Conservation (phyloP, 2,329 filamentous ascomycete genomes). For the Onygenales sp. region DNA sequence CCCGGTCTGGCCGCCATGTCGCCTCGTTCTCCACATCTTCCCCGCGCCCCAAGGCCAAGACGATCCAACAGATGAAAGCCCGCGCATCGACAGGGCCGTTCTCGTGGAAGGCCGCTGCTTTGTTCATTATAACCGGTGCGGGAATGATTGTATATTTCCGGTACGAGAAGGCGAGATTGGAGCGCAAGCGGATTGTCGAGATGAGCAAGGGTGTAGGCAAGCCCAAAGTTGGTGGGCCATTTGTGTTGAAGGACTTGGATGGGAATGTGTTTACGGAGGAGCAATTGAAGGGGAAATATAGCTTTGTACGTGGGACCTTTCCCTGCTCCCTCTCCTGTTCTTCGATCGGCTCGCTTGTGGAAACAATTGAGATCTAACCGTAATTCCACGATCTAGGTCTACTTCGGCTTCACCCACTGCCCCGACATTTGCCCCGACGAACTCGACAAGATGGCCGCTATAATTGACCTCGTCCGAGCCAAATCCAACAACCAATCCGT, state of each 20-base stretch:
- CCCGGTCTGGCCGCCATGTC: not conserved
- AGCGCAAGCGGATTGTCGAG: conserved; percentile 79
- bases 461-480: conserved; percentile 61
- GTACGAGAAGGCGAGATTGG: conserved; percentile 83
- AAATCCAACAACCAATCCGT: conserved; percentile 29
- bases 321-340: not conserved
- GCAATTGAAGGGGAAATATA: conserved; percentile 78
- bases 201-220: conserved; percentile 85
- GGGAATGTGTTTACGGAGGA: conserved; percentile 67
- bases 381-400: conserved; percentile 51
- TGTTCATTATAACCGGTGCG: conserved; percentile 72
- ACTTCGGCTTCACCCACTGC: conserved; percentile 97
- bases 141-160: conserved; percentile 86
- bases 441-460: conserved; percentile 97
- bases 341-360: not conserved
- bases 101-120: conserved; percentile 77
- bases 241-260: conserved; percentile 72
- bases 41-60: conserved; percentile 20
- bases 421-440: conserved; percentile 98
- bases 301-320: conserved; percentile 28
- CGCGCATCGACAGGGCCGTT: conserved; percentile 54
- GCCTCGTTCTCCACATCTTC: conserved; percentile 16
- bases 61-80: conserved; percentile 31
- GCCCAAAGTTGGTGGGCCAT: conserved; percentile 86
- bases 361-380: too few relatives aligned